Percentiles rank a stretch among this genome's conserved stretches.
phyloP scores from a whole-genome alignment of 495 filamentous ascomycete genomes.

The Aspergillus sclerotioniger region DNA sequence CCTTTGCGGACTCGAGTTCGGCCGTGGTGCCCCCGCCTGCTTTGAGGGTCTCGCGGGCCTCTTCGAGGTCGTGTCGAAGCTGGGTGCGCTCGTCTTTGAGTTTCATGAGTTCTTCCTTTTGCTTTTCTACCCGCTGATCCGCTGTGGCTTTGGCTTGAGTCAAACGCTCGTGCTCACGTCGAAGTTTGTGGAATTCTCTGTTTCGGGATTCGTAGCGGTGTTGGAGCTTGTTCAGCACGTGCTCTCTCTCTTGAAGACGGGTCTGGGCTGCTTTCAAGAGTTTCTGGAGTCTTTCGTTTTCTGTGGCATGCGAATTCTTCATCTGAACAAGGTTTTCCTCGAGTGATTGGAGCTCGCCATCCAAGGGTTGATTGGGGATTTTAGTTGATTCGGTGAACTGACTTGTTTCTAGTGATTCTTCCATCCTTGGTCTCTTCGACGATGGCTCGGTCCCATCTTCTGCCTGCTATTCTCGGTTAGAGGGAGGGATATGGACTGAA shows the following conservation, averaged over 20 bases:
- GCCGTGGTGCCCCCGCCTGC: constrained; percentile 49
- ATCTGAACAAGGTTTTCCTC: constrained; percentile 39
- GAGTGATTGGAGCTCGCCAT: constrained; percentile 30
- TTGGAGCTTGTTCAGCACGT: constrained; percentile 32
- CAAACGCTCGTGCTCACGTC: constrained; percentile 36
- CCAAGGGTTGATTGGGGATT: constrained; percentile 31
- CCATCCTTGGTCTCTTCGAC: constrained; percentile 35
- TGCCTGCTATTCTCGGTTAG: constrained; percentile 19
- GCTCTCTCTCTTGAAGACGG: constrained; percentile 29
- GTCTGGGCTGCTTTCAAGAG: constrained; percentile 21
- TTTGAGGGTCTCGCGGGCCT: constrained; percentile 46
- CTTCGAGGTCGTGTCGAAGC: constrained; percentile 49
- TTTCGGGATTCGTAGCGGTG: constrained; percentile 46
- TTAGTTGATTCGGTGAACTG: constrained; percentile 38
- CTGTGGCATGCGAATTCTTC: constrained; percentile 28
- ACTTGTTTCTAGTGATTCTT: constrained; percentile 31
- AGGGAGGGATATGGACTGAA: too few species aligned
- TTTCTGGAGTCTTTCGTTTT: constrained; percentile 30
- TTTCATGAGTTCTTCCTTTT: constrained; percentile 41
- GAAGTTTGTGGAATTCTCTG: constrained; percentile 35
- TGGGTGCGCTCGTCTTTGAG: constrained; percentile 49
- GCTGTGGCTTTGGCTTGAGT: constrained; percentile 20
- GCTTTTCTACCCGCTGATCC: constrained; percentile 38
- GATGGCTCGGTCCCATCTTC: constrained; percentile 28
- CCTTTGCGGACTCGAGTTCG: constrained; percentile 45